Evolutionary conservation across 2,329 filamentous ascomycete genomes (phyloP).

Genomic region (Sporothrix variecibatus): DNA sequence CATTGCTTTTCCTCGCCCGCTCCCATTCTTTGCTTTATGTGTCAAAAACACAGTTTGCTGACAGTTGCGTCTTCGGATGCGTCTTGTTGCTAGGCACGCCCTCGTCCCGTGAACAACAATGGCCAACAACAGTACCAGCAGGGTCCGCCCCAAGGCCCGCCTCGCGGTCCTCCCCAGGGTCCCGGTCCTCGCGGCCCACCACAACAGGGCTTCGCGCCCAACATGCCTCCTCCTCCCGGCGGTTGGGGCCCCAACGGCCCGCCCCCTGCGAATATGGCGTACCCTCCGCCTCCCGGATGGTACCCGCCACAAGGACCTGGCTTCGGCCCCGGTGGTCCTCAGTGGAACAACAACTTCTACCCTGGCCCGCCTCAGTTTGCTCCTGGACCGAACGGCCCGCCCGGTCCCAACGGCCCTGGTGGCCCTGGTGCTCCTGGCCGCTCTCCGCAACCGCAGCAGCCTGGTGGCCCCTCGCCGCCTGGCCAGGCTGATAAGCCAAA

Average conservation of each 20-base stretch:
- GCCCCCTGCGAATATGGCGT: constrained; percentile 57
- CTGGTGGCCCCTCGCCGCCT: constrained; percentile 53
- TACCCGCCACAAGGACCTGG: constrained; percentile 70
- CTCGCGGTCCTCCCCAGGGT: constrained; percentile 33
- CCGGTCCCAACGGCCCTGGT: constrained; percentile 33
- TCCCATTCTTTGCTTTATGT: neutral
- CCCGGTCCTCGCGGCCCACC: constrained; percentile 29
- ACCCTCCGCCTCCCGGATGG: constrained; percentile 76
- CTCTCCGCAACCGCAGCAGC: constrained; percentile 30
- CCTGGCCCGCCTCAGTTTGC: constrained; percentile 46
- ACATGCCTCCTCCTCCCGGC: constrained; percentile 37
- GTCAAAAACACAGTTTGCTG: neutral
- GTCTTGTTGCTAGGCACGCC: constrained; percentile 40
- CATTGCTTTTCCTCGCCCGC: neutral
- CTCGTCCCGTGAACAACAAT: constrained; percentile 37
- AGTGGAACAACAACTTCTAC: constrained; percentile 61
- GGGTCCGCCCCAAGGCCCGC: constrained; percentile 30
- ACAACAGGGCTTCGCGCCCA: constrained; percentile 35
- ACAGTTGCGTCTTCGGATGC: constrained; percentile 2
- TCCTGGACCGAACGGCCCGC: constrained; percentile 33
- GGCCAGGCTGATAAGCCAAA: constrained; percentile 52
- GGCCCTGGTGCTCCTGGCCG: constrained; percentile 31
- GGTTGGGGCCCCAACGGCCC: constrained; percentile 38
- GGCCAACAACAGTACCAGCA: constrained; percentile 40
- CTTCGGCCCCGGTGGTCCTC: constrained; percentile 66